Evolutionary conservation across 1,284 basidiomycete genomes (phyloP), one percentile per base, ranked within the genome.

Genomic region (Athelia psychrophila): DNA sequence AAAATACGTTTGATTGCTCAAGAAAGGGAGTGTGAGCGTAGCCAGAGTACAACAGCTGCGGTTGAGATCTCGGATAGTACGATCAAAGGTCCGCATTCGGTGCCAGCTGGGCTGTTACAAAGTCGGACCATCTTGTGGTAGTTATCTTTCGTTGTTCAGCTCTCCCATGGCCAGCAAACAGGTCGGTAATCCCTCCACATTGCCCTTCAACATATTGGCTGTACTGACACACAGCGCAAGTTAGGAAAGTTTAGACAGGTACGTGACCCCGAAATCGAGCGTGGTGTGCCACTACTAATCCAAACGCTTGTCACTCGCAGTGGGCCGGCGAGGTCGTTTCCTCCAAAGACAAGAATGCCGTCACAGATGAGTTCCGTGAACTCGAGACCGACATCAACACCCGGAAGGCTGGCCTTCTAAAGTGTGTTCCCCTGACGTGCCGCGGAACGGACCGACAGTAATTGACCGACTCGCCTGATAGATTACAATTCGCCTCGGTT

Each of bases 251-350:
- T 87, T 38, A 78, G 77, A 53, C 84, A 87, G 76, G 84, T 83
- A 51, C 57, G 69, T 58, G 40, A 53, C 38, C 35, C 32, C 20
- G 22, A 38, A 12, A 35, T 23, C 38, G 30, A 23, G 27, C 38
- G 18, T 18, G 27, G 35, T 38, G 30, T 48, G 57, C 64, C 59
- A 62, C 58, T 64, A 64, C 66, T 64, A 64, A 25, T 16, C 48
- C 24, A 20, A 22, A n/a, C 45, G 23, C 54, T 49, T 52, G 47
- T 30, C 27, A 30, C 27, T 47, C 52, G 24, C 56, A 87, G 83
- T 87, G 85, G 85, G 85, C 84, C n/a, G 85, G 83, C 19, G 86
- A 88, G 65, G 82, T 86, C 56, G 87, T 91, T 35, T 83, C 86
- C 47, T 80, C 83, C 49, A 46, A 35, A 20, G 86, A 88, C 54